Evolutionary conservation across 176 grass and related monocot species (phyloP), one percentile per base, ranked within the genome.

Genomic region (Oryza longistaminata): DNA sequence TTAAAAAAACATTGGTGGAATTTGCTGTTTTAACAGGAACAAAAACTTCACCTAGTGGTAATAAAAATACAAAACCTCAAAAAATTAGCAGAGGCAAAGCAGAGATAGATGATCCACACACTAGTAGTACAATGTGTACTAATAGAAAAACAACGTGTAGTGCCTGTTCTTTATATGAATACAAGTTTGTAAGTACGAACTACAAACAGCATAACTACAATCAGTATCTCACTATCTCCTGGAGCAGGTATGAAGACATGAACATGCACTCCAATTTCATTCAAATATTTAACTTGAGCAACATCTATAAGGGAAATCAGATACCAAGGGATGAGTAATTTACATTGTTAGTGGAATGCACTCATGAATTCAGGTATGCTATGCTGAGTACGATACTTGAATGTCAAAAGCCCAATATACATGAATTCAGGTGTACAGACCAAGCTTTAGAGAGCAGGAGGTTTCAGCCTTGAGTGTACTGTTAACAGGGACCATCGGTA

Each of bases 211-310:
- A 44, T 42, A 76, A 68, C 52, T 43, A 10, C 48, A 14, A 21
- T 31, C 29, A 8, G 0, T 27, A 76, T 84, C n/a, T 29, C n/a
- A 7, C 0, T 27, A 76, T 84, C n/a, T 58, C 19, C 22, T 14
- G 21, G 73, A 43, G 42, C 9, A 46, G 27, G 82, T 68, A 68
- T 73, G 64, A 68, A 35, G 48, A 61, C 55, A 65, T 65, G 43
- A 48, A 25, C 8, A 66, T 65, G 17, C 21, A 46, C 35, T 61
- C 43, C 64, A 73, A 62, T 64, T 64, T 17, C 39, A 82, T 73
- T 35, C 11, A 17, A 71, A 26, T 14, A 58, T 64, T 64, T 45
- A 46, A 45, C 11, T 45, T 45, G 39, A 64, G 25, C 24, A 1
- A 31, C 19, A 74, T 34, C 11, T 16, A 83, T 6, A 49, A 37